Evolutionary conservation across 257 asterid species (phyloP), one percentile per base, ranked within the genome.

Genomic region (Sherardia arvensis): DNA sequence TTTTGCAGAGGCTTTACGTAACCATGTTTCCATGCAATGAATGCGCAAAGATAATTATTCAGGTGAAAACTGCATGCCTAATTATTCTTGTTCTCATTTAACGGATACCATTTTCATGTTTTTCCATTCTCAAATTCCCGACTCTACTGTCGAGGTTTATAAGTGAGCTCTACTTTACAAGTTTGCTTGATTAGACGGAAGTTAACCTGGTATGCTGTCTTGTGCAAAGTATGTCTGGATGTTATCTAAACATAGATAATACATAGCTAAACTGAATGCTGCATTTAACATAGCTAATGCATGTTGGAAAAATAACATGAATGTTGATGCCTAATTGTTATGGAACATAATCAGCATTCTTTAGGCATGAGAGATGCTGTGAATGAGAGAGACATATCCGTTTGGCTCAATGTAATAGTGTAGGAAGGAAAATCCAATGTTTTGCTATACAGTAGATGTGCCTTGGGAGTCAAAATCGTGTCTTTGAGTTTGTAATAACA

Each of bases 21-120:
- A 90, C 97, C 47, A 90, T 90, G 97, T 87, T 87, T 75, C 96
- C 97, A 69, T 87, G 96, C 87, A 90, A 90, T 47, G 97, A 90
- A 75, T 90, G 97, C 27, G 95, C 97, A 14, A 90, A 90, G 84
- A 79, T 90, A 55, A 85, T 90, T 67, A 90, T 90, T 78, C 97
- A 90, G 90, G 97, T 90, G 69, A 71, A 64, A 36, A 54, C 36
- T 27, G 47, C 48, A 28, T 40, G 27, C 22, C 49, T 34, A 12
- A 59, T 34, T 58, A 4, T 27, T 36, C 21, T n/a, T 21, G 26
- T 66, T 22, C 36, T 23, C 25, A 30, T 18, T 55, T 33, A 23
- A 28, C 54, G 51, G 27, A 30, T 34, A 36, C 11, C n/a, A 54
- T 28, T 48, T 40, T 23, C 53, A 7, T 47, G 36, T 28, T 56